Evolutionary conservation across 208 protist genomes (phyloP).

Genomic region (Crithidia fasciculata): DNA sequence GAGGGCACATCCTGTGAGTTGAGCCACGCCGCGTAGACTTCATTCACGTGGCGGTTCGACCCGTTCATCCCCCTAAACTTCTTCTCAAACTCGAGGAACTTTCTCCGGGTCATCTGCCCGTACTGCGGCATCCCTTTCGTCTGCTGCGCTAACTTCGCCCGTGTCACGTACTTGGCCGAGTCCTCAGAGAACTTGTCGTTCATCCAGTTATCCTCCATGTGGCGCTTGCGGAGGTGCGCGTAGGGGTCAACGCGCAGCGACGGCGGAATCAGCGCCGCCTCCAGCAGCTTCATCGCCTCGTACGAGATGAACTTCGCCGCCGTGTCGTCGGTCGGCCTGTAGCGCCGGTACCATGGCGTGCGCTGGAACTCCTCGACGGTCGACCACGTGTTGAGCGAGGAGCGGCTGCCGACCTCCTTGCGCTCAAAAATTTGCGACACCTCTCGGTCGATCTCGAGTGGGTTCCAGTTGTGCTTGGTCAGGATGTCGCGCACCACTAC

Average conservation of each 20-base stretch:
- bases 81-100: constrained; percentile 83
- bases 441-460: constrained; percentile 78
- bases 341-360: constrained; percentile 90
- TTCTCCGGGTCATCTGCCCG: constrained; percentile 64
- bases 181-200: constrained; percentile 90
- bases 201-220: constrained; percentile 93
- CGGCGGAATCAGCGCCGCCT: constrained; percentile 79
- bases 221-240: constrained; percentile 86
- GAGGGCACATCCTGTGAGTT: constrained; percentile 35
- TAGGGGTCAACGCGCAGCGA: constrained; percentile 84
- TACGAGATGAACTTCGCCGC: constrained; percentile 88
- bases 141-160: constrained; percentile 74
- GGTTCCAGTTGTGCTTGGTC: constrained; percentile 60
- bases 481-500: constrained; percentile 78
- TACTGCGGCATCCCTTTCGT: constrained; percentile 84
- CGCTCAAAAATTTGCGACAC: constrained; percentile 84
- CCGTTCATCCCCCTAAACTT: constrained; percentile 62
- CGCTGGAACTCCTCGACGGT: constrained; percentile 92
- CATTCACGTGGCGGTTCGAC: constrained; percentile 77
- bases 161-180: constrained; percentile 72
- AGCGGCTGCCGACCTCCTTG: constrained; percentile 58
- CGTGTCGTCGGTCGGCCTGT: constrained; percentile 81
- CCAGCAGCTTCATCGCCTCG: constrained; percentile 87
- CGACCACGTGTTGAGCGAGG: constrained; percentile 88
- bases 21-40: constrained; percentile 87